Evolutionary conservation across 164 flowering plant species (phyloP).

Genomic region (Saururus chinensis): DNA sequence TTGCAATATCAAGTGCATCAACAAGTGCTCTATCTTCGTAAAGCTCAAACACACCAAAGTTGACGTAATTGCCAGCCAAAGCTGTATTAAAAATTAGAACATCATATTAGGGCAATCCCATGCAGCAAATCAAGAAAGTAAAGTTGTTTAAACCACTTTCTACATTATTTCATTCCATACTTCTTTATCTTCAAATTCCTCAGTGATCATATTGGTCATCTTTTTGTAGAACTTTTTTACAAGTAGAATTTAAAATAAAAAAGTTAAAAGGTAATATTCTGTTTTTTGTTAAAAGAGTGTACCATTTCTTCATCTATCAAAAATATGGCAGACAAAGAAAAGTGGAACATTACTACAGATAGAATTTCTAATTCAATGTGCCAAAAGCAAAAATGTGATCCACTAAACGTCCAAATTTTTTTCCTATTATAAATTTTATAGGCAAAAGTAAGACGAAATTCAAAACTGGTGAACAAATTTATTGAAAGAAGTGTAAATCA

Average conservation of each 20-base stretch:
- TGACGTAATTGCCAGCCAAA: constrained; percentile 89
- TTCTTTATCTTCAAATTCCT: not conserved
- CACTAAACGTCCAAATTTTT: not conserved
- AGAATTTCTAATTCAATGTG: too few relatives aligned
- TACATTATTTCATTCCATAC: not conserved
- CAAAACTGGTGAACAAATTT: too few relatives aligned
- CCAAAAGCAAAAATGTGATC: not conserved
- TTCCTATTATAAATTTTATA: not conserved
- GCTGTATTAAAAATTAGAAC: constrained; percentile 37
- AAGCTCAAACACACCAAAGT: constrained; percentile 96
- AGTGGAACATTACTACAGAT: too few relatives aligned
- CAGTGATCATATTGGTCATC: not conserved
- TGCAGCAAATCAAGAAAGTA: not conserved
- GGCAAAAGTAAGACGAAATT: not conserved
- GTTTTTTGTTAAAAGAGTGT: too few relatives aligned
- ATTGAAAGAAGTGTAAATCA: too few relatives aligned
- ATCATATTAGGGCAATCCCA: not conserved
- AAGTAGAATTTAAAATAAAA: too few relatives aligned
- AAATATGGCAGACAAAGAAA: too few relatives aligned
- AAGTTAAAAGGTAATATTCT: not conserved
- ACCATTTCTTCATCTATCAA: too few relatives aligned
- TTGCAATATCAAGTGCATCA: constrained; percentile 81
- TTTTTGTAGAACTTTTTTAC: too few relatives aligned
- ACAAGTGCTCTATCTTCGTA: constrained; percentile 98
- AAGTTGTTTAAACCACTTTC: too few relatives aligned